Evolutionary conservation across 208 protist species (phyloP), one percentile per base, ranked within the genome.

Genomic region (Trypanosoma vivax): DNA sequence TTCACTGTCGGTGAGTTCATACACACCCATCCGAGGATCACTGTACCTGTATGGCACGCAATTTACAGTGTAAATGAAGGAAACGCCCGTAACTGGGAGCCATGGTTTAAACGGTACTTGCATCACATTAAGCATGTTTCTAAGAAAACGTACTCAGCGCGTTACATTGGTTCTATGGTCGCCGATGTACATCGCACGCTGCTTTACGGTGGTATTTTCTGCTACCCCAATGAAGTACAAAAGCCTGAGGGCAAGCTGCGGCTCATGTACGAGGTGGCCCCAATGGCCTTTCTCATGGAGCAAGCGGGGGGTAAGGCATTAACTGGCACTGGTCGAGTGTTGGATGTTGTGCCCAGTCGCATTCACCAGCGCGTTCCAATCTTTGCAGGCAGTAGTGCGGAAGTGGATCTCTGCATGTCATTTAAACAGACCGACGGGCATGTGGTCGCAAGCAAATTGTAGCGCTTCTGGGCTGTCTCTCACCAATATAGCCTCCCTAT

Each of bases 51-150:
- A 50, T 78, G 79, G 31, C 90, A 93, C 41, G 66, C 62, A 16
- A 98, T 99, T 41, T 99, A 98, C 80, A 98, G 94, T n/a, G 83
- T 98, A 31, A 99, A 99, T 79, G 96, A 99, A 63, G 97, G 93
- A 45, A 92, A 95, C 61, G 70, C 65, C 39, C 40, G 60, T 48
- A 68, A 70, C 60, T 94, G 80, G 79, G 78, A 88, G 54, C 63
- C 61, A 39, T 91, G 79, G 87, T 91, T 82, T 60, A 50, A 71
- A 49, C 63, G 78, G 23, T 90, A 90, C 53, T 29, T 94, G n/a
- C 19, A 77, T 42, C 58, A 81, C 60, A 45, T 91, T 40, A 88
- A 90, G 60, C 55, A 50, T 27, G 84, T 83, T 64, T 73, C 70
- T 41, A 76, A 70, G 27, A 66, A 79, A 43, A 23, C 45, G 0